Conservation (phyloP, 495 filamentous ascomycete species). For the Lentithecium fluviatile region DNA sequence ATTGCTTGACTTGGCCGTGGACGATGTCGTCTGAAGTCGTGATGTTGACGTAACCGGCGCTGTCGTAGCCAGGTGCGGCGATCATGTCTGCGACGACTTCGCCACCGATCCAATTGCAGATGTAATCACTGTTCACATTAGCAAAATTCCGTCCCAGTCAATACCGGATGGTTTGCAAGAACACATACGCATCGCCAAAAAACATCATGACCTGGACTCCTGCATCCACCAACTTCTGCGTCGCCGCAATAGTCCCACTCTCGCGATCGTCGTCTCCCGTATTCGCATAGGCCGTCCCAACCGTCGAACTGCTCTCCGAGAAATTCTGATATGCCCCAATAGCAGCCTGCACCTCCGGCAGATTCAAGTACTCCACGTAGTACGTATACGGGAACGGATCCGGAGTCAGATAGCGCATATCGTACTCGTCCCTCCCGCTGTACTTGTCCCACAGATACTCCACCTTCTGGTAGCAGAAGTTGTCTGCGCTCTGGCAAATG, state of each 20-base stretch:
- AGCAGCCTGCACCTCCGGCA: slow-evolving; percentile 53
- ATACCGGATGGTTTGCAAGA: too few relatives aligned
- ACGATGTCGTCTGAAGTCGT: slow-evolving; percentile 54
- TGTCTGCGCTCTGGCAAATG: slow-evolving; percentile 52
- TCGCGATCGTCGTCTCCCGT: slow-evolving; percentile 60
- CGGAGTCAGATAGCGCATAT: slow-evolving; percentile 55
- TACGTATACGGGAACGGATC: slow-evolving; percentile 63
- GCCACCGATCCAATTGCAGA: slow-evolving; percentile 60
- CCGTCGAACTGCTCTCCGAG: slow-evolving; percentile 49
- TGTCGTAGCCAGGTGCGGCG: slow-evolving; percentile 48
- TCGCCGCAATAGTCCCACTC: slow-evolving; percentile 50
- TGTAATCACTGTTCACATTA: slow-evolving; percentile 50
- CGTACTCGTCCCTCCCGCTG: slow-evolving; percentile 58
- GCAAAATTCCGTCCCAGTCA: neutral
- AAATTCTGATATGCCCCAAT: slow-evolving; percentile 62
- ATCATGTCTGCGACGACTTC: slow-evolving; percentile 53
- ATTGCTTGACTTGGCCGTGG: slow-evolving; percentile 66
- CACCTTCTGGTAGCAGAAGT: slow-evolving; percentile 56
- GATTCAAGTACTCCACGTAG: slow-evolving; percentile 61
- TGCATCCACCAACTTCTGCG: slow-evolving; percentile 51
- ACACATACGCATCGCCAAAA: slow-evolving; percentile 54
- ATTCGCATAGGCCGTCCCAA: slow-evolving; percentile 50
- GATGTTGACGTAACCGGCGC: slow-evolving; percentile 56
- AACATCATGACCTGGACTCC: slow-evolving; percentile 57
- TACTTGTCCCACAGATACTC: slow-evolving; percentile 55